Base-by-base conservation (phyloP, 768 basidiomycete species). In the Kwoniella mangroviensis region DNA sequence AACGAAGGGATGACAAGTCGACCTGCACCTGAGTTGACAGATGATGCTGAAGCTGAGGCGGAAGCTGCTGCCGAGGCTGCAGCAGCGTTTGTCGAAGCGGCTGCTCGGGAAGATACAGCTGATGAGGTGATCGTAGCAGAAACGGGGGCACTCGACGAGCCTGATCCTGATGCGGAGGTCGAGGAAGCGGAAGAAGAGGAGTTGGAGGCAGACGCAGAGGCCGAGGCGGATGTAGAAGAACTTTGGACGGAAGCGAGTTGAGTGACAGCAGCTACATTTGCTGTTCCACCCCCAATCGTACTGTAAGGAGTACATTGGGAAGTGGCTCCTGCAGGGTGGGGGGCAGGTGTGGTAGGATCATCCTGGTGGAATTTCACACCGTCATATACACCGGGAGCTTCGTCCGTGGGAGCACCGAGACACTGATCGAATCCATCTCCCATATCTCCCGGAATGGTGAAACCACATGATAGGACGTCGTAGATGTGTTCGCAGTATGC, bases 241-340 rank as follows among this genome's bases (percentile, higher is more conserved):
- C 24, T 40, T 24, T 68, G 59, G 13, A 62, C 52, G 28, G 71
- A 70, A 17, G 70, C 55, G 0, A 57, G 21, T 22, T 40, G 22
- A 24, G 68, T 67, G 7, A 67, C 58, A 51, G 65, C 75, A 12
- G 71, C 73, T 12, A 72, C 34, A 42, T 68, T 71, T 59, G 70
- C 73, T 11, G 60, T 53, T n/a, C 77, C 77, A 11, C 77, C 77
- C 4, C 77, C 90, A 66, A 92, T 86, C 6, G 88, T 87, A 56
- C 84, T 83, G 19, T 85, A 68, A 2, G 86, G 71, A 17, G 84
- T 84, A 85, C 93, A 94, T 22, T 85, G 82, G 19, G 88, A 90
- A 2, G 89, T 89, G 4, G 87, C 75, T 0, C 89, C 90, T 19
- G 84, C 78, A 4, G 86, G 83, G 73, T 86, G 85, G 4, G 85